Base-by-base conservation (phyloP, 2,329 filamentous ascomycete genomes). In the Beauveria pseudobassiana region DNA sequence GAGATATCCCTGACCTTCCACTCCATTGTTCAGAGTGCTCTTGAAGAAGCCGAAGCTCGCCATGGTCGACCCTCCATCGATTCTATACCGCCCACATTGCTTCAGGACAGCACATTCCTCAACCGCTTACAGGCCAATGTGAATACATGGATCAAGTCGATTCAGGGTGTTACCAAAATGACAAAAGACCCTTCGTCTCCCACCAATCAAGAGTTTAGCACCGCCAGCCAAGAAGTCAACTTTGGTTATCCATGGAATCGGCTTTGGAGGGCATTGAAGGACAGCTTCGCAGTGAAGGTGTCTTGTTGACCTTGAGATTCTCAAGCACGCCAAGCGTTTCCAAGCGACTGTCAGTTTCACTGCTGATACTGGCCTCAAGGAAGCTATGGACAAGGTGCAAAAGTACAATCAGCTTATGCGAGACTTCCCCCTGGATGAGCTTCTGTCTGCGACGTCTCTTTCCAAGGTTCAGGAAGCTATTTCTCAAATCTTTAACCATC, bases 371-470 rank as follows among this genome's bases (percentile, higher is more conserved):
- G 93, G 95, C 3, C 76, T 99, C 72, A 96, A 96, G 74, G 95
- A 99, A 75, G 92, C 92, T 26, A 95, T 93, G 74, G 95, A 99
- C 65, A 89, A 90, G 72, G 96, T 99, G 52, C 91, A 96, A 74
- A 97, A 97, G 75, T 99, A 98, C 80, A 99, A 99, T 73, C 91
- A 96, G 77, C 84, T 99, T 26, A 98, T 99, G 91, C 89, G 95
- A 65, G 96, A 99, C 73, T 98, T 99, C 66, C 95, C 95, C 0
- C 81, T 99, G 40, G 93, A 98, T 71, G 95, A 99, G 73, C 79
- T 99, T 30, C 83, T 97, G 20, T 96, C 95, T 18, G 93, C 95
- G 1, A 96, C 93, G 0, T 93, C 93, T 1, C 77, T 99, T 50
- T 80, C 87, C 69, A 97, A 96, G 75, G 87, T 96, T 3, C 87